Percentiles rank a stretch among this genome's conserved stretches.
phyloP scores from a whole-genome alignment of 371 early-diverging fungal genomes.

The Saksenaea oblongispora region DNA sequence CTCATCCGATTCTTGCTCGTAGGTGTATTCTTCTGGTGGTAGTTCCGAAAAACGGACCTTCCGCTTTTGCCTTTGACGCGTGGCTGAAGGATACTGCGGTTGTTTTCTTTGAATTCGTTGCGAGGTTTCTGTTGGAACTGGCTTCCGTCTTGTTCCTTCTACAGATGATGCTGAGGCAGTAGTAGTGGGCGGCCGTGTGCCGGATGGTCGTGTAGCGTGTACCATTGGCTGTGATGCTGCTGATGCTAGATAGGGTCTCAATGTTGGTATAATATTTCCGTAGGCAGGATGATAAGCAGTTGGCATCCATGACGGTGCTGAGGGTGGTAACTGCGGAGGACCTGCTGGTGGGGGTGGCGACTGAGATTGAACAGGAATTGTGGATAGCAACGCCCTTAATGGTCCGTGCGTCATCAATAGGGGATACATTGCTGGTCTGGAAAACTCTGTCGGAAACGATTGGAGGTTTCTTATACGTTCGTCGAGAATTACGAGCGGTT shows the following conservation, averaged over 20 bases:
- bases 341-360: conserved; percentile 1
- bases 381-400: conserved; percentile 14
- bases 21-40: background rate
- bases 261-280: background rate
- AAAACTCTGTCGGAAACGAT: conserved; percentile 10
- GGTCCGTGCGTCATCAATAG: conserved; percentile 18
- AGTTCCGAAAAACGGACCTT: background rate
- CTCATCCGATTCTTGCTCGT: background rate
- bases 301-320: background rate
- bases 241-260: background rate
- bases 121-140: background rate
- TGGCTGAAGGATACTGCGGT: conserved; percentile 1
- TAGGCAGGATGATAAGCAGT: conserved; percentile 2
- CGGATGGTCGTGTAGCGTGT: background rate
- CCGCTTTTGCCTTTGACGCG: background rate
- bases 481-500: conserved; percentile 23
- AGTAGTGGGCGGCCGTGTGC: background rate
- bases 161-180: background rate
- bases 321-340: background rate
- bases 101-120: conserved; percentile 16
- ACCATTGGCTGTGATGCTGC: conserved; percentile 8
- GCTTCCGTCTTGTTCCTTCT: conserved; percentile 10
- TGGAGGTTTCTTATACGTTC: conserved; percentile 11
- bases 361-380: conserved; percentile 11
- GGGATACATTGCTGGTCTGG: conserved; percentile 20